Conservation (phyloP, 345 rosid species). For the Noccaea bulbosa region DNA sequence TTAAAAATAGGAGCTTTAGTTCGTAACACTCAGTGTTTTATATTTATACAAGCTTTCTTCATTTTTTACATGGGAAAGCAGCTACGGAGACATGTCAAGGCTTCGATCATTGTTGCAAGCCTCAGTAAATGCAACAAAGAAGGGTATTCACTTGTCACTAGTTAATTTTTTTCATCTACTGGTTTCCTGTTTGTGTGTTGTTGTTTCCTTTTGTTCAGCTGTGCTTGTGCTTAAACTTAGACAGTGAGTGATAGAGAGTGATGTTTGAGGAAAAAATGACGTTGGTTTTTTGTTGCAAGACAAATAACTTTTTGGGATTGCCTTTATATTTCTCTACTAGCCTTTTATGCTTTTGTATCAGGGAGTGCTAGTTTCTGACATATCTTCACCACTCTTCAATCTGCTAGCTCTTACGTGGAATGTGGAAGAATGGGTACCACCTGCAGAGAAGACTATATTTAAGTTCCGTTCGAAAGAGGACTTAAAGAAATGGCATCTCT, state of each 20-base stretch:
- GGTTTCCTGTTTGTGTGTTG: not conserved
- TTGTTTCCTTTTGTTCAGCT: slow-evolving; percentile 10
- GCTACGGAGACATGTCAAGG: slow-evolving; percentile 67
- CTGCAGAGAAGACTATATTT: slow-evolving; percentile 71
- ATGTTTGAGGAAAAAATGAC: not conserved
- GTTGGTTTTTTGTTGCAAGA: slow-evolving; percentile 13
- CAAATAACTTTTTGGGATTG: not conserved
- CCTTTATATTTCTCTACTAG: slow-evolving; percentile 1
- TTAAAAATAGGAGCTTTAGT: not conserved
- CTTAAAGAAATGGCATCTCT: slow-evolving; percentile 90
- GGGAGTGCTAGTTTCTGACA: slow-evolving; percentile 9
- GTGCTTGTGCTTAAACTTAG: slow-evolving; percentile 7
- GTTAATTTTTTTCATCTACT: not conserved
- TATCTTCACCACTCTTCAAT: slow-evolving; percentile 30
- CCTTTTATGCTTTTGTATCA: slow-evolving; percentile 19
- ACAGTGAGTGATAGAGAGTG: slow-evolving; percentile 11
- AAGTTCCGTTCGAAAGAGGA: slow-evolving; percentile 81
- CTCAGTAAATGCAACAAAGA: slow-evolving; percentile 84
- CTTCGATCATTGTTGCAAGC: slow-evolving; percentile 80
- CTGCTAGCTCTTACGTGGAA: slow-evolving; percentile 84
- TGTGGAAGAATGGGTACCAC: slow-evolving; percentile 86
- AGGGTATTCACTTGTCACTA: slow-evolving; percentile 51
- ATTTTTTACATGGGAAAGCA: slow-evolving; percentile 18
- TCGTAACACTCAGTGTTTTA: not conserved
- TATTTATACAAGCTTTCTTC: not conserved